These are phyloP conservation scores for Ogataea methanolica DNA, from an alignment of 805 yeast species.

Conservation along the genomic window DNA sequence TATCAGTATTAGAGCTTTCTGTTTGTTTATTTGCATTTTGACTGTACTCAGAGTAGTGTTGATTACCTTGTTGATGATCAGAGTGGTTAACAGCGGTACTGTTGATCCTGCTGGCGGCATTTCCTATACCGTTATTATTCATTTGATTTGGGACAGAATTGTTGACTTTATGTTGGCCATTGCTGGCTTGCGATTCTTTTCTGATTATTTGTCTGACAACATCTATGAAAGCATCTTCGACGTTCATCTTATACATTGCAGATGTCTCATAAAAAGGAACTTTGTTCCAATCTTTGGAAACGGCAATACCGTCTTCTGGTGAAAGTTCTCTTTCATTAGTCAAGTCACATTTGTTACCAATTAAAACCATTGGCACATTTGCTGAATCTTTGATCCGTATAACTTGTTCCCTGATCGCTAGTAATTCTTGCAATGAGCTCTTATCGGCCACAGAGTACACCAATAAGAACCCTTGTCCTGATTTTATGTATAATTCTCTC, in stretches of 20 bases:
- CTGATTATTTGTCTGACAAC: constrained; percentile 86
- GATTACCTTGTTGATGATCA: background rate
- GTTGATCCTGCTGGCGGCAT: background rate
- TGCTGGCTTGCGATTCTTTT: constrained; percentile 43
- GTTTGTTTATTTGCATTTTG: no score
- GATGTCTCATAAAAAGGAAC: constrained; percentile 92
- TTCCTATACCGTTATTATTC: background rate
- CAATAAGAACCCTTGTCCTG: constrained; percentile 70
- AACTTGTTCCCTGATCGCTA: constrained; percentile 79
- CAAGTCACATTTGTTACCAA: constrained; percentile 89
- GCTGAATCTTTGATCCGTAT: constrained; percentile 72
- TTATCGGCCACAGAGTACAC: constrained; percentile 59
- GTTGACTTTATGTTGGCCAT: no score
- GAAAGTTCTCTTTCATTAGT: constrained; percentile 67
- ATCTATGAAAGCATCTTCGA: constrained; percentile 85
- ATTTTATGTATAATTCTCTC: constrained; percentile 83
- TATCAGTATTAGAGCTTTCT: background rate
- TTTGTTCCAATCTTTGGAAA: constrained; percentile 81
- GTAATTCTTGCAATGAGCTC: constrained; percentile 67
- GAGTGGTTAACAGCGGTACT: background rate
- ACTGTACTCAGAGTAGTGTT: background rate
- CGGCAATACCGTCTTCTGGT: constrained; percentile 77
- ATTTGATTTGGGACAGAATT: no score
- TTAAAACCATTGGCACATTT: constrained; percentile 81
- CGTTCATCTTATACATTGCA: constrained; percentile 86